Evolutionary conservation across 805 yeast species (phyloP), one percentile per base, ranked within the genome.

Genomic region (Ogataea methanolica): DNA sequence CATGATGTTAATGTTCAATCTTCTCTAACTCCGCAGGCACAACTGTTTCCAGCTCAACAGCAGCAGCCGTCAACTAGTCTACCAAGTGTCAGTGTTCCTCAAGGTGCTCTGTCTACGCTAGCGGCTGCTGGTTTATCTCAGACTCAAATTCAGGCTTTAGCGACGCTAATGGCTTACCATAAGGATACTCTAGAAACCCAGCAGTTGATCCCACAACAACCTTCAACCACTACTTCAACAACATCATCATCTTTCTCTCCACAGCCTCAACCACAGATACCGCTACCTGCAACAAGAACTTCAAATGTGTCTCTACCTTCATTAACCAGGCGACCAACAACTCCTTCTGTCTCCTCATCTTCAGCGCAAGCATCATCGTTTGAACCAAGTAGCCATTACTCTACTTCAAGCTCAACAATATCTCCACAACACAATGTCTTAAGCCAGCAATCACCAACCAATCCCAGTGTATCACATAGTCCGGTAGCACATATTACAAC

Each of bases 91-190:
- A 76, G 78, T 0, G 88, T 86, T 5, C 94, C 94, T 1, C 80
- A 80, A 6, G 88, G 89, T 11, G 92, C 91, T 2, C 77, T 79
- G 52, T 66, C 72, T 19, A 77, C 89, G 1, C 63, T 86, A 40
- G 74, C 75, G 6, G 76, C 79, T 6, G 88, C 83, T 2, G 94
- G 94, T 0, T 71, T 86, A 38, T 71, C 80, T 2, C 79, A 75
- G 47, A 80, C 80, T 35, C 94, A 86, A 61, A 85, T 86, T 14
- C 88, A 83, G 57, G 80, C 88, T 2, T 68, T 86, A 33, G 82
- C 88, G 6, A 88, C 88, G 0, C 70, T 85, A 44, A 79, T 85
- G 33, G 91, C 90, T 0, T 86, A 82, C 55, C 85, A 85, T 62
- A 65, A 70, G 44, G 63, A 58, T 22, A 46, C 56, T 26, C 35